phyloP scores from a whole-genome alignment of 345 rosid species.

The Brassica rapa region DNA sequence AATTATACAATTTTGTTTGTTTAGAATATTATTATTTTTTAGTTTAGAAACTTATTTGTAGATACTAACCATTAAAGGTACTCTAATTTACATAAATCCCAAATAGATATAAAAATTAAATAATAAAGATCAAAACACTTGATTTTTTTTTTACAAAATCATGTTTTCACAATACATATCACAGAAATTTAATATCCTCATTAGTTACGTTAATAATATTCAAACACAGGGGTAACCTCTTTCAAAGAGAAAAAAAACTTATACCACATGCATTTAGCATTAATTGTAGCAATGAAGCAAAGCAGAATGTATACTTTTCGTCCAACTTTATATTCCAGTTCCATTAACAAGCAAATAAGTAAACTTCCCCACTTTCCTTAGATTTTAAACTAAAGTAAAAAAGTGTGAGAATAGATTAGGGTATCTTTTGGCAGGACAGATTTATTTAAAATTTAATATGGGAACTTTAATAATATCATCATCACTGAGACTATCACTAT shows the following conservation, averaged over 20 bases:
- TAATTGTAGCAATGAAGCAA: slow-evolving; percentile 31
- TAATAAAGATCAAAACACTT: background rate
- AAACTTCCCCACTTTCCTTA: slow-evolving; percentile 27
- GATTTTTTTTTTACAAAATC: background rate
- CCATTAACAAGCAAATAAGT: slow-evolving; percentile 34
- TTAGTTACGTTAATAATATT: background rate
- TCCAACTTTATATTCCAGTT: slow-evolving; percentile 31
- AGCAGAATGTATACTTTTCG: slow-evolving; percentile 30
- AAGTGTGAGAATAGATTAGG: slow-evolving; percentile 25
- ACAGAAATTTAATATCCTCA: background rate
- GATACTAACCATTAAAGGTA: background rate
- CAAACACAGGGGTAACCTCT: background rate
- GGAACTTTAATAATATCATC: slow-evolving; percentile 36
- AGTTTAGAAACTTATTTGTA: background rate
- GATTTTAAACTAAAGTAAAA: slow-evolving; percentile 38
- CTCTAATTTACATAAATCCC: background rate
- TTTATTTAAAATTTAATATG: background rate
- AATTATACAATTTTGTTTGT: too few species aligned
- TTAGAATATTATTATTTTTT: background rate
- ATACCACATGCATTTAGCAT: slow-evolving; percentile 20
- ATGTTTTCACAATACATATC: background rate
- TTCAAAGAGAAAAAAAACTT: slow-evolving; percentile 19
- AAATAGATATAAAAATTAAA: background rate
- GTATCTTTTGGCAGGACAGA: slow-evolving; percentile 31
- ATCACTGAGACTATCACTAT: slow-evolving; percentile 48